Evolutionary conservation across 148 eudicot species (phyloP).

Genomic region (Rhododendron henanense): DNA sequence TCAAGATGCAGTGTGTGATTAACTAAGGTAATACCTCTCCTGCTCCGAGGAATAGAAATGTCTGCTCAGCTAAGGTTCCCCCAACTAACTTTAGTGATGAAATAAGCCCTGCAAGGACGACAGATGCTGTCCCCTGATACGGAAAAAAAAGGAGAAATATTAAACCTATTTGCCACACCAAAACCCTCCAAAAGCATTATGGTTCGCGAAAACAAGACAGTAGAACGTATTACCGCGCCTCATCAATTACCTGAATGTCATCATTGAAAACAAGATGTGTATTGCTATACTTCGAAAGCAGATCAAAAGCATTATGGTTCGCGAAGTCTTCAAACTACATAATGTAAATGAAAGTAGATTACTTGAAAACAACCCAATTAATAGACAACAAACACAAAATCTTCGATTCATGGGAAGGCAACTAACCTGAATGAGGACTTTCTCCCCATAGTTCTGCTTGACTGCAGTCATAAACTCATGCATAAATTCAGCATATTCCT

Average conservation of each 20-base stretch:
- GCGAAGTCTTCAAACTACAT: conserved; percentile 98
- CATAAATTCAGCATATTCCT: conserved; percentile 95
- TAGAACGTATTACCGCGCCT: background rate
- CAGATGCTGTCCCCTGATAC: conserved; percentile 90
- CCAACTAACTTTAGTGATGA: conserved; percentile 69
- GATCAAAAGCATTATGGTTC: conserved; percentile 90
- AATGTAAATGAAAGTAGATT: background rate
- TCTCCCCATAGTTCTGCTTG: conserved; percentile 91
- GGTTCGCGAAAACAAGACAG: background rate
- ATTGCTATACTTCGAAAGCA: conserved; percentile 74
- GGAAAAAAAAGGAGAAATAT: background rate
- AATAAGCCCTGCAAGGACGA: conserved; percentile 88
- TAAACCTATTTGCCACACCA: background rate
- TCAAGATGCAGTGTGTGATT: background rate
- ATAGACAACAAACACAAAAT: background rate
- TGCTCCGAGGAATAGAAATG: conserved; percentile 87
- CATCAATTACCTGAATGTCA: conserved; percentile 74
- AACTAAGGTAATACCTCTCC: conserved; percentile 62
- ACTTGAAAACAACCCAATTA: background rate
- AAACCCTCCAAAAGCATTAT: background rate
- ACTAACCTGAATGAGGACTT: conserved; percentile 86
- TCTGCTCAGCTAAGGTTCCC: conserved; percentile 77
- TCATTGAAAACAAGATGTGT: conserved; percentile 97
- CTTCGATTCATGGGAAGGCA: background rate
- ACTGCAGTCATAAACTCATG: conserved; percentile 93